These are phyloP conservation scores for Argentina anserina DNA, from an alignment of 306 rosid species.

Conservation along the genomic window DNA sequence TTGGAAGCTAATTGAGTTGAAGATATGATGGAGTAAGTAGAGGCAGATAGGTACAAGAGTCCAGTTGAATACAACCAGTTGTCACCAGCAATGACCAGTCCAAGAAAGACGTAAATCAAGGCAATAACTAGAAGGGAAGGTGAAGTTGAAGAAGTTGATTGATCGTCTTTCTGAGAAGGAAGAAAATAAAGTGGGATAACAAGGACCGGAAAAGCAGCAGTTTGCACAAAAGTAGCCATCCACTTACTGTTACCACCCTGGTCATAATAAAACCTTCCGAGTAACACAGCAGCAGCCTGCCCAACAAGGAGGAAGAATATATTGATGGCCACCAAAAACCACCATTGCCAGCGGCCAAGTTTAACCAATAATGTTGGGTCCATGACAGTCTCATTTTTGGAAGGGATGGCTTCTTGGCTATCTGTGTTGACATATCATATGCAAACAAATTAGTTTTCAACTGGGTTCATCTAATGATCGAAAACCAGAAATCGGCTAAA, in stretches of 20 bases:
- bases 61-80: conserved; percentile 79
- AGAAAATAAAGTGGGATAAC: conserved; percentile 50
- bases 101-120: conserved; percentile 54
- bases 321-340: conserved; percentile 67
- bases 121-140: conserved; percentile 39
- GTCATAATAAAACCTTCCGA: conserved; percentile 84
- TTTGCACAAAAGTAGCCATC: conserved; percentile 93
- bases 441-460: not conserved
- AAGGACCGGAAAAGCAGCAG: conserved; percentile 72
- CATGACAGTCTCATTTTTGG: conserved; percentile 22
- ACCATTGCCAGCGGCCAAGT: conserved; percentile 80
- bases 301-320: conserved; percentile 64
- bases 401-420: conserved; percentile 47
- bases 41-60: conserved; percentile 81
- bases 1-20: conserved; percentile 87
- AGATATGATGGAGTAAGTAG: conserved; percentile 82
- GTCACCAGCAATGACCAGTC: conserved; percentile 63
- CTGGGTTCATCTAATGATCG: not conserved
- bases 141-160: conserved; percentile 29
- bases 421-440: conserved; percentile 33
- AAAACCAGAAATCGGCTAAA: not conserved
- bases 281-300: conserved; percentile 76
- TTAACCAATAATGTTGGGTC: conserved; percentile 30
- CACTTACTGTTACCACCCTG: conserved; percentile 91
- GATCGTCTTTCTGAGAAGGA: conserved; percentile 36